Evolutionary conservation across 2,329 filamentous ascomycete genomes (phyloP), one percentile per base, ranked within the genome.

Genomic region (Onygenales sp.): DNA sequence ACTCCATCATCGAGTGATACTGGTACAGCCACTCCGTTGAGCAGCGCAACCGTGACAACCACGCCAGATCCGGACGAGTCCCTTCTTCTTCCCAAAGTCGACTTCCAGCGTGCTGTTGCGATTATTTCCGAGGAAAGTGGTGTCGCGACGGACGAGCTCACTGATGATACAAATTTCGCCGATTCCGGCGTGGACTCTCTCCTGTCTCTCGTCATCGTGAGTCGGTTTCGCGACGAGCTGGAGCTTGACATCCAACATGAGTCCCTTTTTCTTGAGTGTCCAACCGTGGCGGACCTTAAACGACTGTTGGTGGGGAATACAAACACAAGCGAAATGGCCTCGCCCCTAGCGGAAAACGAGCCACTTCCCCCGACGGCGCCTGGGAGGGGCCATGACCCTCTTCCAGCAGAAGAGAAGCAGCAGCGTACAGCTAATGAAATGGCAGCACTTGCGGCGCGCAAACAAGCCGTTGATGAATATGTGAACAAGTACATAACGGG

Each of bases 161-260:
- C 33, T 5, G 43, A 52, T 7, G 50, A 53, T 10, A 38, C 33
- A n/a, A 14, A 46, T 44, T 51, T 64, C 50, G 57, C 55, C 10
- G 55, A 60, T 27, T 48, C 71, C 2, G 69, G 69, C 3, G 58
- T 73, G 33, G 70, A 72, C 54, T 67, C 63, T 14, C 59, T 72
- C 7, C 62, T 73, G 63, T 64, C 60, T 4, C 58, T 72, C 2
- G 66, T 68, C 3, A 61, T 73, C 10, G 54, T 64, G 0, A 63
- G 64, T 27, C 68, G 67, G 51, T 65, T 72, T 47, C 53, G 63
- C 1, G 55, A 55, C 2, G 60, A 70, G 46, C 59, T 72, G 7
- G 59, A 58, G 2, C 46, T 71, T 2, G 61, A 45, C 43, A 27
- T 45, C 7, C 43, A 38, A 43, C 17, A 53, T n/a, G 51, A 53